phyloP scores from a whole-genome alignment of 2,329 filamentous ascomycete genomes.

The Sclerotiophoma versabilis region DNA sequence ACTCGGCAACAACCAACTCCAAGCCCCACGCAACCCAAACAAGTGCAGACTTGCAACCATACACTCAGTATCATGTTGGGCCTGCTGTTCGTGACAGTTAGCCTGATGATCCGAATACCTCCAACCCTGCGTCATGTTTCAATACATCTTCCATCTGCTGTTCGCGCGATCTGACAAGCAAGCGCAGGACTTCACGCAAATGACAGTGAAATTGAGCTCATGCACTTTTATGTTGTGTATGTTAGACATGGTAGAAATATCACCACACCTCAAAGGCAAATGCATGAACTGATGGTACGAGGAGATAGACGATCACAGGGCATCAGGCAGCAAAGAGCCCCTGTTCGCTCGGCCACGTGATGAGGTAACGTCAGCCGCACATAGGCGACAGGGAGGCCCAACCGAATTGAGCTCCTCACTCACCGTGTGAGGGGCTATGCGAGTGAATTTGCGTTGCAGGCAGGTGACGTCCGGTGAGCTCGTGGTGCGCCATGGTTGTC shows the following conservation, averaged over 20 bases:
- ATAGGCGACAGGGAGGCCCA: not conserved
- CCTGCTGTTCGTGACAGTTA: too few relatives aligned
- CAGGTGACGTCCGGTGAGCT: conserved; percentile 11
- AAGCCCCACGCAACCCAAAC: too few relatives aligned
- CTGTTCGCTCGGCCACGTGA: not conserved
- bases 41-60: too few relatives aligned
- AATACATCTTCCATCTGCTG: too few relatives aligned
- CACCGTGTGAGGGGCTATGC: conserved; percentile 9
- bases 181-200: not conserved
- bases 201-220: not conserved
- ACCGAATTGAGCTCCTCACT: not conserved
- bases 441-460: not conserved
- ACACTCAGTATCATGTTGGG: not conserved
- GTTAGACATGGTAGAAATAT: not conserved
- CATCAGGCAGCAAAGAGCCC: conserved; percentile 1
- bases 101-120: too few relatives aligned
- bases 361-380: conserved; percentile 10
- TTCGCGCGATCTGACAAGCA: too few relatives aligned
- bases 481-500: not conserved
- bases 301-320: not conserved
- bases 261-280: not conserved
- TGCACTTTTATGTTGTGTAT: not conserved
- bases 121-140: too few relatives aligned
- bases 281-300: not conserved
- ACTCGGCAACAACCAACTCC: not conserved